Evolutionary conservation across 2,329 filamentous ascomycete species (phyloP).

Genomic region (Metarhizium guizhouense): DNA sequence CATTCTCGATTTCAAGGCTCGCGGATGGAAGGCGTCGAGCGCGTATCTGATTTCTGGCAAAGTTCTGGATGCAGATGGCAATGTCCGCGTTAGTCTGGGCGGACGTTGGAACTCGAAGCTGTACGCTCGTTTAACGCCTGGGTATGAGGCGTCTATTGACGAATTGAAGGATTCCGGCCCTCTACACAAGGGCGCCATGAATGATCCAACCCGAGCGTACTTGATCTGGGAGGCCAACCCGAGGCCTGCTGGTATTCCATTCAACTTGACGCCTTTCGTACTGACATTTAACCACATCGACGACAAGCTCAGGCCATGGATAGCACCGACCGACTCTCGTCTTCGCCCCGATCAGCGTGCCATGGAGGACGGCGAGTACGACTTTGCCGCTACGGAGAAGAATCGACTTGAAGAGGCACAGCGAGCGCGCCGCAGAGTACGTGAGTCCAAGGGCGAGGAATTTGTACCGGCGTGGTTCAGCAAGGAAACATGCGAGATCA

Average conservation of each 20-base stretch:
- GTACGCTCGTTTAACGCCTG: slow-evolving; percentile 86
- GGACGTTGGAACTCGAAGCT: slow-evolving; percentile 97
- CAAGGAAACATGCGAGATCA: slow-evolving; percentile 63
- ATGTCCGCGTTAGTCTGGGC: slow-evolving; percentile 79
- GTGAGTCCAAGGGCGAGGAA: slow-evolving; percentile 72
- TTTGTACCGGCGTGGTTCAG: slow-evolving; percentile 81
- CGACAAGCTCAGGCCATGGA: slow-evolving; percentile 63
- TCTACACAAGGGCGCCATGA: slow-evolving; percentile 42
- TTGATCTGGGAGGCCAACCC: slow-evolving; percentile 86
- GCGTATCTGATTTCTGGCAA: slow-evolving; percentile 85
- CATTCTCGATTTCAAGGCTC: slow-evolving; percentile 82
- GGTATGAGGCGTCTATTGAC: slow-evolving; percentile 68
- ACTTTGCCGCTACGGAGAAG: slow-evolving; percentile 88
- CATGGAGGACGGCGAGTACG: slow-evolving; percentile 98
- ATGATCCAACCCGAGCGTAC: slow-evolving; percentile 67
- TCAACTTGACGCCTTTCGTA: slow-evolving; percentile 95
- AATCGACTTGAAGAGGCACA: slow-evolving; percentile 90
- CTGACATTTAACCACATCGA: slow-evolving; percentile 89
- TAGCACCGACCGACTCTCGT: slow-evolving; percentile 91
- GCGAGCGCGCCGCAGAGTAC: slow-evolving; percentile 59
- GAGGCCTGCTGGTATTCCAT: slow-evolving; percentile 77
- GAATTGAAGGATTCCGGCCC: slow-evolving; percentile 35
- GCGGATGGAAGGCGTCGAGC: slow-evolving; percentile 90
- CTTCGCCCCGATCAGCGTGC: slow-evolving; percentile 88
- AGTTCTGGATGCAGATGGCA: slow-evolving; percentile 69